phyloP scores from a whole-genome alignment of 2,329 filamentous ascomycete genomes.

The Pseudovirgaria hyperparasitica region DNA sequence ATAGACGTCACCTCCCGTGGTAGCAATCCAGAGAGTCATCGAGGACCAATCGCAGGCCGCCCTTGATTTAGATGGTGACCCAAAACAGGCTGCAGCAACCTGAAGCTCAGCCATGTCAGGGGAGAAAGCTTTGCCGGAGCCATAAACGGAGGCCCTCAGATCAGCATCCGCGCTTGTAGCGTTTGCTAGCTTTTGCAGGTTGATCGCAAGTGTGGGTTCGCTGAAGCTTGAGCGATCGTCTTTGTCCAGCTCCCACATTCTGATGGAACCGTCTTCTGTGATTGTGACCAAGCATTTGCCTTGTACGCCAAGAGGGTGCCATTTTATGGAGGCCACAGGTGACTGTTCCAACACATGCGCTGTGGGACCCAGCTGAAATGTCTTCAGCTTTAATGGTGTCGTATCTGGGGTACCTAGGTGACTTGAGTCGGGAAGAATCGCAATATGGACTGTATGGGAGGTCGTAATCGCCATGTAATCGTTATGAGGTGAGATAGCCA shows the following conservation, averaged over 20 bases:
- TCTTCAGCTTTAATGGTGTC: slow-evolving; percentile 63
- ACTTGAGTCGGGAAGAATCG: slow-evolving; percentile 68
- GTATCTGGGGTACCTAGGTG: slow-evolving; percentile 59
- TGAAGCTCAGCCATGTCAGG: slow-evolving; percentile 89
- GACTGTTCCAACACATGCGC: slow-evolving; percentile 81
- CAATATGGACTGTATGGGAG: slow-evolving; percentile 76
- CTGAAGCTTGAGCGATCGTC: slow-evolving; percentile 80
- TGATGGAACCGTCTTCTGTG: slow-evolving; percentile 75
- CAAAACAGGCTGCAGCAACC: slow-evolving; percentile 82
- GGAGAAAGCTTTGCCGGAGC: slow-evolving; percentile 70
- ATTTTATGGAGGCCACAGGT: slow-evolving; percentile 67
- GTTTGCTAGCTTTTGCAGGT: slow-evolving; percentile 79
- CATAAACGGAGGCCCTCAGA: slow-evolving; percentile 61
- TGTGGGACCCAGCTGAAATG: slow-evolving; percentile 83
- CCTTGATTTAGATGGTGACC: slow-evolving; percentile 46
- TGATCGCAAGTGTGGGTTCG: slow-evolving; percentile 67
- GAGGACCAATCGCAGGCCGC: slow-evolving; percentile 66
- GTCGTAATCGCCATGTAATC: slow-evolving; percentile 79
- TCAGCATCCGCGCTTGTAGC: slow-evolving; percentile 73
- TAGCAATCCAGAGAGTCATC: slow-evolving; percentile 96
- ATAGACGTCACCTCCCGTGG: slow-evolving; percentile 86
- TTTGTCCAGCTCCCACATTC: slow-evolving; percentile 82
- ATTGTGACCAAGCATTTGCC: slow-evolving; percentile 77
- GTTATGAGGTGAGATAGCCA: slow-evolving; percentile 69
- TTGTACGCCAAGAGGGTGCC: slow-evolving; percentile 83